Base-by-base conservation (phyloP, 306 rosid species). In the Begonia fuchsioides region DNA sequence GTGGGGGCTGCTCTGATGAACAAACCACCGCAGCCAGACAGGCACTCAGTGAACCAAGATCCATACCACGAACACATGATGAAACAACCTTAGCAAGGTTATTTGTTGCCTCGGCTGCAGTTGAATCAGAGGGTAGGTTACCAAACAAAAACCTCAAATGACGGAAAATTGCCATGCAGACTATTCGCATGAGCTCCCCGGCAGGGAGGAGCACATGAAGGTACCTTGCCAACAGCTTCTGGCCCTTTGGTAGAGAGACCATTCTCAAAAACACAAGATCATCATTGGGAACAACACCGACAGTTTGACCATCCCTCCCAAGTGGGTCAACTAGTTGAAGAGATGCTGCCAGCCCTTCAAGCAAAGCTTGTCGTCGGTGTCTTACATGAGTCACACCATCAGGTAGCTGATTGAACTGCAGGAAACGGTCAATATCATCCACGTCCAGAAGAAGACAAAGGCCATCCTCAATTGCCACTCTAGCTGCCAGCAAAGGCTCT, bases 401-500 rank as follows among this genome's bases (percentile, higher is more conserved):
- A 26, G 72, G 96, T 55, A 80, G 78, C 77, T 71, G 99, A 72
- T 71, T 92, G 73, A 80, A 84, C 59, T 76, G 93, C 50, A 92
- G 61, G 70, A 79, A 82, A 55, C 99, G 96, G 44, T 92, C 93
- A 56, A 92, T 82, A 69, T 92, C 99, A 71, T 92, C 93, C 20
- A 82, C 94, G 55, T 92, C 99, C 59, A 92, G 88, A 62, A 92
- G 93, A 72, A 86, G 83, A 70, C 92, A 92, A 10, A 82, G 70
- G 43, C 96, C 96, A 71, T 92, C 98, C 69, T 92, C 98, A 56
- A 92, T 77, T 18, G 73, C 56, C 47, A 85, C 98, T 68, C 98
- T 79, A 50, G 93, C 94, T 15, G 81, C 98, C 62, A 92, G 92
- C 93, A 92, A 49, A 15, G 98, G 98, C 72, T 92, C 98, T 68